A percentile compares a stretch with the other conserved stretches of the same genome.
These are phyloP conservation scores for Salmacisia buchloeana DNA, from an alignment of 1,284 basidiomycete genomes.

Conservation along the genomic window DNA sequence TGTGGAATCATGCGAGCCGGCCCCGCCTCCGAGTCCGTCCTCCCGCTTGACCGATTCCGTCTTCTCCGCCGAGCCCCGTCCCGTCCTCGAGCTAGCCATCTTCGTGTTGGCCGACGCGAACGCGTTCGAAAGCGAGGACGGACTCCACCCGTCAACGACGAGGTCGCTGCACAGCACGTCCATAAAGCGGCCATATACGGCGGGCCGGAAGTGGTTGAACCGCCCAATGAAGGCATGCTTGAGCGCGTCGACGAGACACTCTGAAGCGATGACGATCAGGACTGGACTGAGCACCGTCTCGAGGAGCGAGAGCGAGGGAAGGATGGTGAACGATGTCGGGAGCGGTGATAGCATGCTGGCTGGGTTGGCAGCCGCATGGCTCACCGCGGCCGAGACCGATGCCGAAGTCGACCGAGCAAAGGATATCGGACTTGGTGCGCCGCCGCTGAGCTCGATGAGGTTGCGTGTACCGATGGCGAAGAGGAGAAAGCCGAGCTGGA, in stretches of 20 bases:
- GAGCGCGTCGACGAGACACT: conserved; percentile 95
- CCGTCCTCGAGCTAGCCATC: too few relatives aligned
- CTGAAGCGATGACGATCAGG: conserved; percentile 79
- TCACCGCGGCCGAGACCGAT: not conserved
- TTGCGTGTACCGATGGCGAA: conserved; percentile 87
- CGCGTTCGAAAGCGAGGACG: conserved; percentile 65
- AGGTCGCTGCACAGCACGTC: conserved; percentile 94
- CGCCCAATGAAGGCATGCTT: conserved; percentile 99
- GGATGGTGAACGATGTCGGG: conserved; percentile 51
- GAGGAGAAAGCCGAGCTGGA: conserved; percentile 87
- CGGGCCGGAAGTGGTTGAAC: conserved; percentile 79
- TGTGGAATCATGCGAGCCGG: too few relatives aligned
- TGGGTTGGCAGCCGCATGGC: not conserved
- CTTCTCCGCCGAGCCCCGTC: too few relatives aligned
- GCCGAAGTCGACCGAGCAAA: not conserved
- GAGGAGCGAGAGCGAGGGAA: conserved; percentile 54
- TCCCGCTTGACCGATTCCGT: too few relatives aligned
- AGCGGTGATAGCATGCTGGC: conserved; percentile 54
- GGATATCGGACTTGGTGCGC: conserved; percentile 56
- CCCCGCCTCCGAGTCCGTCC: too few relatives aligned
- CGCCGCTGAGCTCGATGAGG: conserved; percentile 82
- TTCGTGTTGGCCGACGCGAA: conserved; percentile 55
- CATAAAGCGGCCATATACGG: conserved; percentile 89
- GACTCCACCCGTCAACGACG: conserved; percentile 55
- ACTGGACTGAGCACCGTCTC: conserved; percentile 92